phyloP scores from a whole-genome alignment of 768 basidiomycete species.

The Multifurca ochricompacta region DNA sequence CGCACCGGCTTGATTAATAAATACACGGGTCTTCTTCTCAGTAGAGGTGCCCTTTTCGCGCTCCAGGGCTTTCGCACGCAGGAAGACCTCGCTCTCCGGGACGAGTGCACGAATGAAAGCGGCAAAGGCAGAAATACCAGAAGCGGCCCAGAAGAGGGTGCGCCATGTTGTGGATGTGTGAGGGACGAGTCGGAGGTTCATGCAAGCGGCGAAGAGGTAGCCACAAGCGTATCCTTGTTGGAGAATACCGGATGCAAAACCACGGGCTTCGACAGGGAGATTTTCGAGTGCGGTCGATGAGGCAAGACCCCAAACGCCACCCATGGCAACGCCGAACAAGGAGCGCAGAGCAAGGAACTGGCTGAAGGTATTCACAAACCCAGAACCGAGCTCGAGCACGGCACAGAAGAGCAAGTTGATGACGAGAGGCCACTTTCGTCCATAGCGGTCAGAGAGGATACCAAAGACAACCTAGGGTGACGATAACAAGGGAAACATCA shows the following conservation, averaged over 20 bases:
- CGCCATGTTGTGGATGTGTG: conserved; percentile 47
- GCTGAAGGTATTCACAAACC: conserved; percentile 67
- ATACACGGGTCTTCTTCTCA: conserved; percentile 53
- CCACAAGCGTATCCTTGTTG: conserved; percentile 92
- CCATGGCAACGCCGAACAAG: conserved; percentile 84
- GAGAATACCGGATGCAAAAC: conserved; percentile 76
- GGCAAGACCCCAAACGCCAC: conserved; percentile 83
- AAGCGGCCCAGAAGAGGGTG: conserved; percentile 71
- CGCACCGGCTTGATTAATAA: conserved; percentile 59
- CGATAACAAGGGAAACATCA: background rate
- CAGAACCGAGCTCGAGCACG: conserved; percentile 70
- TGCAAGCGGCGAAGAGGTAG: conserved; percentile 74
- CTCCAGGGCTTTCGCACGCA: conserved; percentile 53
- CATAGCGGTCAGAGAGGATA: conserved; percentile 75
- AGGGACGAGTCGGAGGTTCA: conserved; percentile 63
- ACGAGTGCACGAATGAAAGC: conserved; percentile 57
- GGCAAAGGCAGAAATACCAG: conserved; percentile 67
- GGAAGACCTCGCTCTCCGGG: conserved; percentile 74
- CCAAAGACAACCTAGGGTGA: conserved; percentile 58
- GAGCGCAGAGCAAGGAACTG: conserved; percentile 82
- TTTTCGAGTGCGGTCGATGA: conserved; percentile 82
- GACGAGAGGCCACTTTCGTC: conserved; percentile 91
- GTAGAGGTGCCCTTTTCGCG: conserved; percentile 33
- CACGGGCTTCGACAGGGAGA: conserved; percentile 79
- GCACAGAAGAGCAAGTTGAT: conserved; percentile 63